phyloP scores from a whole-genome alignment of 768 basidiomycete species.

The Guyanaporus albipodus region DNA sequence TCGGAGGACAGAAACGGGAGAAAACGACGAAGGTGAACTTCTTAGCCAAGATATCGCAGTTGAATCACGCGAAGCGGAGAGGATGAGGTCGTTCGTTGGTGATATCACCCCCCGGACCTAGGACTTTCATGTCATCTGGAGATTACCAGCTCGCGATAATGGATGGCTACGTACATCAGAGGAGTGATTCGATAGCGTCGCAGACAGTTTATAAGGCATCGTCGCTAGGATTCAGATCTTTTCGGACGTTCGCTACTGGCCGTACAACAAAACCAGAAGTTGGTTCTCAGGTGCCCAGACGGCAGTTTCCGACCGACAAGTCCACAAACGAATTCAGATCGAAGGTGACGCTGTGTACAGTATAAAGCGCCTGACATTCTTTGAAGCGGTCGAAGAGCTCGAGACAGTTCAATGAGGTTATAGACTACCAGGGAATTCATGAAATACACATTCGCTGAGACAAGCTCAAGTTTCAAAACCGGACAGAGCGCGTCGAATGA shows the following conservation, averaged over 20 bases:
- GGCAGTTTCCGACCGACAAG: too few relatives aligned
- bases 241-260: too few relatives aligned
- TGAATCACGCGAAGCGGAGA: conserved; percentile 90
- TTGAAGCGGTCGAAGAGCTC: too few relatives aligned
- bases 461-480: neutral
- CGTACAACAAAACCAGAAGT: too few relatives aligned
- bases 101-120: conserved; percentile 83
- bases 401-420: too few relatives aligned
- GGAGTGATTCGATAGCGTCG: conserved; percentile 64
- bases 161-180: conserved; percentile 55
- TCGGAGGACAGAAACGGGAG: conserved; percentile 48
- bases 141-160: conserved; percentile 2
- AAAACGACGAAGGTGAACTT: conserved; percentile 47
- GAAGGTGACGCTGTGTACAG: too few relatives aligned
- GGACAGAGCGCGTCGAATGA: too few relatives aligned
- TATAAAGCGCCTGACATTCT: too few relatives aligned
- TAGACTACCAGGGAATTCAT: too few relatives aligned
- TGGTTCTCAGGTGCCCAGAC: too few relatives aligned
- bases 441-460: neutral
- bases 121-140: conserved; percentile 10
- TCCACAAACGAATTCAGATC: too few relatives aligned
- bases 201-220: conserved; percentile 74
- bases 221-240: neutral
- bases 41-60: conserved; percentile 86
- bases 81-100: conserved; percentile 69